These are phyloP conservation scores for Termitomyces sp. DNA, from an alignment of 768 basidiomycete species.

Conservation along the genomic window DNA sequence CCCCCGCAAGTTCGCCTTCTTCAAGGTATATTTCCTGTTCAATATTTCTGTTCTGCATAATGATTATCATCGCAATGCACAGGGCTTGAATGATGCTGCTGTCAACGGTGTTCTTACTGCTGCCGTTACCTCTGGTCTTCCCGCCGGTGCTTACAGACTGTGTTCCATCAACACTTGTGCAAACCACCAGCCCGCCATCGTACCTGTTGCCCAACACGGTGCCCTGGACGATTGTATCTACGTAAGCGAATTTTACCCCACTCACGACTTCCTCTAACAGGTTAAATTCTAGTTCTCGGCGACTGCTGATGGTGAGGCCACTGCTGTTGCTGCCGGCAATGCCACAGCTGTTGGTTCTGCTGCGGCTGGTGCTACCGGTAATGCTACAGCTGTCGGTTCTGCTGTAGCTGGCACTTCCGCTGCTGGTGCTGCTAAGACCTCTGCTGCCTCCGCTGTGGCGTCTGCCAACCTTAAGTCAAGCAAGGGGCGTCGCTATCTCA, in stretches of 20 bases:
- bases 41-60: not conserved
- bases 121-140: constrained; percentile 47
- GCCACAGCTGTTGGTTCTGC: constrained; percentile 5
- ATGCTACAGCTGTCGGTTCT: constrained; percentile 7
- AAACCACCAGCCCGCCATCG: constrained; percentile 57
- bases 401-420: constrained; percentile 5
- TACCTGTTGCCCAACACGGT: constrained; percentile 58
- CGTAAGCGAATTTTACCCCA: constrained; percentile 22
- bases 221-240: constrained; percentile 55
- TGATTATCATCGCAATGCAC: constrained; percentile 32
- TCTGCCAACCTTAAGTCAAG: not conserved
- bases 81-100: constrained; percentile 41
- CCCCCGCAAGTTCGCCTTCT: constrained; percentile 46
- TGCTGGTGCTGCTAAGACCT: constrained; percentile 8
- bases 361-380: constrained; percentile 2
- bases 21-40: constrained; percentile 27
- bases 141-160: constrained; percentile 53
- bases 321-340: constrained; percentile 1
- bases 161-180: constrained; percentile 50
- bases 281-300: constrained; percentile 25
- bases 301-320: constrained; percentile 14
- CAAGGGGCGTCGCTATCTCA: constrained; percentile 7
- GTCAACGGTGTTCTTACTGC: constrained; percentile 43
- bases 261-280: not conserved
- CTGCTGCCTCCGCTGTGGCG: constrained; percentile 6